Base-by-base conservation (phyloP, 2,329 filamentous ascomycete genomes). In the Fusarium chaquense region DNA sequence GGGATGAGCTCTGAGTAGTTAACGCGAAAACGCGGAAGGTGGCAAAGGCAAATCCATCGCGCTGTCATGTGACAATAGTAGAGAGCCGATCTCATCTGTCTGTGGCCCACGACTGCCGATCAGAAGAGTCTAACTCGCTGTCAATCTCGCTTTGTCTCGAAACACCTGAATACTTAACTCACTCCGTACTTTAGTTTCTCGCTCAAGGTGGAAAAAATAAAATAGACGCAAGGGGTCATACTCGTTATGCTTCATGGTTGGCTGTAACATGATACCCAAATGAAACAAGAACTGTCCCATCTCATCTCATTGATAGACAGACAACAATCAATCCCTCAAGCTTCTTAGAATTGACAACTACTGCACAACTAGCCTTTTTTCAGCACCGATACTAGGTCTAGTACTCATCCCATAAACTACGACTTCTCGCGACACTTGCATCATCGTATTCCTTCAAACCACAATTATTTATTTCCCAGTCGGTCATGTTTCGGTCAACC, bases 401-500 rank as follows among this genome's bases (percentile, higher is more conserved):
- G 12, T 40, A 28, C 22, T 26, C 35, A 16, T 38, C 18, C 33
- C 15, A 52, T 20, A n/a, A 38, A 28, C 18, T 8, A 20, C 6
- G 26, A 18, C 18, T 36, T 36, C 8, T 20, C 9, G 11, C 32
- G 20, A 50, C 20, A 26, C 33, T n/a, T 30, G 10, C 11, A 52
- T 28, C 49, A 28, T 52, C n/a, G 20, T 28, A 13, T n/a, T 35
- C 10, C 33, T 41, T 18, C 18, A 30, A 30, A 22, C 24, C 26
- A 20, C 49, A 16, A 40, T 40, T 38, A n/a, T 18, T 12, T 16
- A 40, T 43, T 53, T n/a, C 35, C 30, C 32, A 28, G 18, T 35
- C 43, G 24, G 20, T 35, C 43, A 78, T 86, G 78, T 79, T 88
- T 72, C 83, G 77, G 65, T 81, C 80, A 38, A 82, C 81, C 8